Conservation (phyloP, 129 eudicot species). For the Escallonia herrerae region DNA sequence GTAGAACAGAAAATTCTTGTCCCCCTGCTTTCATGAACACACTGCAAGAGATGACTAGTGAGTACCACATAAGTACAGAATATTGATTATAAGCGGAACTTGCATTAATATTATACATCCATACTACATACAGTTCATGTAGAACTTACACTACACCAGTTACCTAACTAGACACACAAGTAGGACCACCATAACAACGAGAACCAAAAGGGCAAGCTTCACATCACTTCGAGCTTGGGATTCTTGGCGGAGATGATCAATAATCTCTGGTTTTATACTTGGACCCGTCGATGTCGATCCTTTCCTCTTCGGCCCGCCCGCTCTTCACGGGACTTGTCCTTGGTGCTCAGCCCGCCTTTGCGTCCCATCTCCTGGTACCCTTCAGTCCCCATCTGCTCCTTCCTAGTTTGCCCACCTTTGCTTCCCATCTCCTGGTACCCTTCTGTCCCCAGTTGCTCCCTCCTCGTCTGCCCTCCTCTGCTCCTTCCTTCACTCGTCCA, state of each 20-base stretch:
- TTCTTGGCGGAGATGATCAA: neutral
- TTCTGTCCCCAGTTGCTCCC: conserved; percentile 55
- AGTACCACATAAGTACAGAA: no score
- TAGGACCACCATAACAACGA: no score
- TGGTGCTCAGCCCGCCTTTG: conserved; percentile 65
- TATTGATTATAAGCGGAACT: no score
- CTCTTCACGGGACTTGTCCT: conserved; percentile 38
- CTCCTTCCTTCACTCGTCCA: conserved; percentile 47
- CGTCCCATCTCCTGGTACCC: conserved; percentile 75
- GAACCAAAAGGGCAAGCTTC: no score
- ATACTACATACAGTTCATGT: no score
- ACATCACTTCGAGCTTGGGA: neutral
- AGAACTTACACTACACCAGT: neutral
- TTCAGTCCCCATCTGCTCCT: conserved; percentile 53
- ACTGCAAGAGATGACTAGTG: no score
- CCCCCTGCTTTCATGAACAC: no score
- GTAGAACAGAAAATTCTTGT: no score
- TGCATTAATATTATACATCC: no score
- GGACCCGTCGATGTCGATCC: conserved; percentile 55
- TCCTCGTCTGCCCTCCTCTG: conserved; percentile 51
- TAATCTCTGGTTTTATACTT: conserved; percentile 29
- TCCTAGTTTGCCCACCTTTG: conserved; percentile 60
- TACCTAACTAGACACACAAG: neutral
- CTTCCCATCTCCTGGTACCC: conserved; percentile 66
- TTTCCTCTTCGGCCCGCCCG: conserved; percentile 17